phyloP scores from a whole-genome alignment of 2,329 filamentous ascomycete species.

The Nemania bipapillata region DNA sequence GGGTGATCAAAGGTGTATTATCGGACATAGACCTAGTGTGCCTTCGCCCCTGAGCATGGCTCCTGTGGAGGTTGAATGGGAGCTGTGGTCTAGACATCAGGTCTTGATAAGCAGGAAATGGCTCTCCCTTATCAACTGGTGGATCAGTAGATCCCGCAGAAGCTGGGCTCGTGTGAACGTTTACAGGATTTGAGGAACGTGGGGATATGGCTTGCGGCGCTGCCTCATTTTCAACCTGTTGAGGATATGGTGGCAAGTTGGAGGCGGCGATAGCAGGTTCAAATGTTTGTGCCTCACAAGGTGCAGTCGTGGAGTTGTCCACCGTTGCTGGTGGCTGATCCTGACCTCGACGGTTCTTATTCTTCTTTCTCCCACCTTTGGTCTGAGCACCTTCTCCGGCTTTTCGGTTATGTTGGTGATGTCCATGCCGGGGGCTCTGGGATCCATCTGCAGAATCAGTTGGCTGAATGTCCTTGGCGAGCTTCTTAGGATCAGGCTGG shows the following conservation, averaged over 20 bases:
- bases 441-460: background rate
- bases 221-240: background rate
- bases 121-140: slow-evolving; percentile 17
- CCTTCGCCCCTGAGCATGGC: background rate
- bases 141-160: background rate
- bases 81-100: slow-evolving; percentile 21
- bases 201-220: background rate
- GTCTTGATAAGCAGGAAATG: slow-evolving; percentile 42
- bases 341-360: slow-evolving; percentile 1
- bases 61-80: background rate
- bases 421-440: background rate
- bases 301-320: background rate
- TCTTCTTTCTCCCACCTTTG: slow-evolving; percentile 26
- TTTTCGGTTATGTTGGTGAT: slow-evolving; percentile 12
- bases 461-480: background rate
- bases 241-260: slow-evolving; percentile 9
- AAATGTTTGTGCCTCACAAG: slow-evolving; percentile 13
- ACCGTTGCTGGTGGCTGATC: background rate
- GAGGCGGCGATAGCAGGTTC: slow-evolving; percentile 12
- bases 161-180: background rate
- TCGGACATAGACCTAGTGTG: slow-evolving; percentile 1
- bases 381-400: background rate
- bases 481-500: slow-evolving; percentile 23
- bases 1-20: slow-evolving; percentile 6
- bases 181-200: background rate